Evolutionary conservation across 768 basidiomycete genomes (phyloP), one percentile per base, ranked within the genome.

Genomic region (Lentinula sp.): DNA sequence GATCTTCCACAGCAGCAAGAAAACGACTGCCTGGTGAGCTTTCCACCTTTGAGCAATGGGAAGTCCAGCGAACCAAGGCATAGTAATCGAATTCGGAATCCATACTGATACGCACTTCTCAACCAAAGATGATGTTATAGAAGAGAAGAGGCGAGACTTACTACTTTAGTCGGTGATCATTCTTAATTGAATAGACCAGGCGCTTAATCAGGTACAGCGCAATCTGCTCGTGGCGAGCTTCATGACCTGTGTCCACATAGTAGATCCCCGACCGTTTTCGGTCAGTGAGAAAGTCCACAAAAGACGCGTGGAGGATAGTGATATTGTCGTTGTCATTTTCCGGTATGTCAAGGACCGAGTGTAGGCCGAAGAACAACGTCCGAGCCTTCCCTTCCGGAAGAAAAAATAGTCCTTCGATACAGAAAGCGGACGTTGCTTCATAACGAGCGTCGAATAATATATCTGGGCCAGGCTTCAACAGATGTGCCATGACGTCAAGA

Each of bases 251-350:
- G 48, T 75, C 67, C 40, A 75, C 68, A 18, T 66, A 73, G 16
- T 70, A 67, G 6, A 64, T 66, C 3, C 65, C 63, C 48, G 71
- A 74, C 9, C 74, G 66, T 23, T 66, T 63, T 49, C 23, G 61
- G 52, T 74, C 68, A 28, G 70, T 70, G 40, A 75, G 63, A 43
- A 75, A 75, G 54, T 75, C 74, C 5, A 62, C 64, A 23, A 75
- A 73, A 31, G 72, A 74, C 0, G 73, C 68, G 57, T 75, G 74
- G 62, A 70, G 68, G 2, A 71, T 66, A 15, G 60, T 67, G 48
- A 75, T 70, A n/a, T 69, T 66, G 18, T 67, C 62, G 15, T 48
- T n/a, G 31, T 62, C 42, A 23, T 58, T 23, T 11, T 54, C 57
- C 7, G 65, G 58, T 13, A 66, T 58, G 18, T 40, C 8, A 6